Conservation (phyloP, 345 rosid genomes). For the Lenwebbia sp. region DNA sequence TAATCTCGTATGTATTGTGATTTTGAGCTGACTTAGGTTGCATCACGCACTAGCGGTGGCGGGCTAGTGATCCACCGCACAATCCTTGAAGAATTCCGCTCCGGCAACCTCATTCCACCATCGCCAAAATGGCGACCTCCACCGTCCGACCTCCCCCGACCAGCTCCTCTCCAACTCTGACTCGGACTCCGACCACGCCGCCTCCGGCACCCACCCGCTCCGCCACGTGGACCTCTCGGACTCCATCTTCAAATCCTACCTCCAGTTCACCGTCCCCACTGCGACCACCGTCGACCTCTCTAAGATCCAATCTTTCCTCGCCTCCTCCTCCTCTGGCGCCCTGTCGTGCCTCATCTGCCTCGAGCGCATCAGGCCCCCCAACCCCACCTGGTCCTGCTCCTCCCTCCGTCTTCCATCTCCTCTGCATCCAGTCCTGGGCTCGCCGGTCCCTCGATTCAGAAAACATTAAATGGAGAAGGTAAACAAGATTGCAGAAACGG, state of each 20-base stretch:
- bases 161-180: slow-evolving; percentile 27
- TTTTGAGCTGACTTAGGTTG: background rate
- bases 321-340: slow-evolving; percentile 81
- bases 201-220: slow-evolving; percentile 5
- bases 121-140: slow-evolving; percentile 23
- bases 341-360: slow-evolving; percentile 83
- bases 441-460: slow-evolving; percentile 56
- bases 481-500: background rate
- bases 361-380: slow-evolving; percentile 64
- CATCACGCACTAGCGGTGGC: background rate
- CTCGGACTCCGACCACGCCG: slow-evolving; percentile 43
- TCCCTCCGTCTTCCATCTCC: slow-evolving; percentile 66
- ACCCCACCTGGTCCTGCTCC: slow-evolving; percentile 83
- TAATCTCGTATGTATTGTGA: background rate
- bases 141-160: slow-evolving; percentile 22
- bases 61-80: background rate
- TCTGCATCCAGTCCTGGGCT: slow-evolving; percentile 93
- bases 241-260: slow-evolving; percentile 73
- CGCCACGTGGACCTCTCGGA: slow-evolving; percentile 49
- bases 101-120: background rate
- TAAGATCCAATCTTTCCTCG: slow-evolving; percentile 78
- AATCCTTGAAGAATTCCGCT: background rate
- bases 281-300: slow-evolving; percentile 49
- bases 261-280: slow-evolving; percentile 38
- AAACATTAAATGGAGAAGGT: background rate